Evolutionary conservation across 768 basidiomycete genomes (phyloP).

Genomic region (Gyrodon lividus): DNA sequence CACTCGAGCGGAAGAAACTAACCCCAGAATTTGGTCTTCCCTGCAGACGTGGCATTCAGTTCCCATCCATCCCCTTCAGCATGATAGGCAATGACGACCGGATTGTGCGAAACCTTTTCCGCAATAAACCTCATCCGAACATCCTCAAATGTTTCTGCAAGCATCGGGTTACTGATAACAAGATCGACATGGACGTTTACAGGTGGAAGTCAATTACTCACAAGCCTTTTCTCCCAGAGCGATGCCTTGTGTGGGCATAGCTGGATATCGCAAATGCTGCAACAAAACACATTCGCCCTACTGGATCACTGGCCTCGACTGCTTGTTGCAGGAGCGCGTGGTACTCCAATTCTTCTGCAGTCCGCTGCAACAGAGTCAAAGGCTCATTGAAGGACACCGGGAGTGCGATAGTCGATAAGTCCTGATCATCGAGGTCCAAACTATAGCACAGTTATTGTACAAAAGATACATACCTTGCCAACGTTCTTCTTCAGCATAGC

Average conservation of each 20-base stretch:
- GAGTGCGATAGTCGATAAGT: constrained; percentile 76
- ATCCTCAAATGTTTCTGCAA: constrained; percentile 88
- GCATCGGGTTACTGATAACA: constrained; percentile 74
- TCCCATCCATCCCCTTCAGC: constrained; percentile 81
- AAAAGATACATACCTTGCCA: constrained; percentile 58
- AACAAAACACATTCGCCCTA: constrained; percentile 70
- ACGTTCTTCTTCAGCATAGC: constrained; percentile 85
- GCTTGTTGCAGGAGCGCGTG: constrained; percentile 67
- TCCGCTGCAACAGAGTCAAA: constrained; percentile 74
- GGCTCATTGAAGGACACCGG: constrained; percentile 94
- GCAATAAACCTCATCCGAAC: constrained; percentile 77
- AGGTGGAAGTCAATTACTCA: constrained; percentile 38
- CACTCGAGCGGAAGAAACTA: constrained; percentile 28
- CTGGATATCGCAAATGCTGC: constrained; percentile 85
- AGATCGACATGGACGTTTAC: constrained; percentile 6
- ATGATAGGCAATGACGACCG: constrained; percentile 81
- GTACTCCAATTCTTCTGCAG: constrained; percentile 85
- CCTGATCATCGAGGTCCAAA: constrained; percentile 41
- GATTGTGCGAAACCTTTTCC: constrained; percentile 86
- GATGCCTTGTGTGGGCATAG: constrained; percentile 77
- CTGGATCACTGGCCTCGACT: constrained; percentile 51
- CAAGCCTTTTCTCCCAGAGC: constrained; percentile 88
- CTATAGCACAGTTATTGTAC: neutral
- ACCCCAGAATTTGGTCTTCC: constrained; percentile 92
- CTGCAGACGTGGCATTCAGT: constrained; percentile 70